Base-by-base conservation (phyloP, 2,329 filamentous ascomycete species). In the Neofusicoccum kwambonambiense region DNA sequence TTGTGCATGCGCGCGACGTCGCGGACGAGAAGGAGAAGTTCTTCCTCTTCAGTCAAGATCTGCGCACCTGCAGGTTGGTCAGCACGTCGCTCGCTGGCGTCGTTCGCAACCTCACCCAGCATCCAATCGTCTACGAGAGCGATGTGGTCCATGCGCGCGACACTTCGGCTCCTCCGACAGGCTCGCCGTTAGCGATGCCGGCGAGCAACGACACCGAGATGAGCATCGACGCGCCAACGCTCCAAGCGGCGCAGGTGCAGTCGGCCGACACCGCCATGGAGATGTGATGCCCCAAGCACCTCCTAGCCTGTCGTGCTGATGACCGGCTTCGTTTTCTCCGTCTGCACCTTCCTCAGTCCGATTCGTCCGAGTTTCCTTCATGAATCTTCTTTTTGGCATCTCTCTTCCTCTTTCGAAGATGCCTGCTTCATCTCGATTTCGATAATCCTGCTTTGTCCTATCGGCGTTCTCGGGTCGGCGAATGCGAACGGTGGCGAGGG, bases 1-100 rank as follows among this genome's bases (percentile, higher is more conserved):
- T 83, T 27, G 81, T 82, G 27, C 75, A 76, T 66, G 79, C 79
- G 9, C 42, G 63, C 22, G 63, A 64, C 63, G 45, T 60, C 35
- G n/a, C 63, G 35, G 63, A 64, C 19, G 54, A 60, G 9, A 49
- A 51, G 22, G 63, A 58, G 54, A 64, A 64, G 37, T 64, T 60
- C 44, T 64, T 64, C 45, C 45, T 60, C 12, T 60, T 64, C 54
- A 64, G 54, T 17, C 63, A 64, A 27, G 63, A 64, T 37, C 22
- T 64, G 54, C 52, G 54, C 19, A 58, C 63, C 17, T 64, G 63
- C 27, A 56, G 63, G 12, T 31, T 64, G 15, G 37, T 64, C 45
- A 64, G 63, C 54, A 58, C 52, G 35, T 51, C 63, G 63, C 63
- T 64, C 19, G 52, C 52, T 12, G 63, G 63, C n/a, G 63, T 52